Conservation (phyloP, 176 grass and related monocot species). For the Calamus simplicifolius region DNA sequence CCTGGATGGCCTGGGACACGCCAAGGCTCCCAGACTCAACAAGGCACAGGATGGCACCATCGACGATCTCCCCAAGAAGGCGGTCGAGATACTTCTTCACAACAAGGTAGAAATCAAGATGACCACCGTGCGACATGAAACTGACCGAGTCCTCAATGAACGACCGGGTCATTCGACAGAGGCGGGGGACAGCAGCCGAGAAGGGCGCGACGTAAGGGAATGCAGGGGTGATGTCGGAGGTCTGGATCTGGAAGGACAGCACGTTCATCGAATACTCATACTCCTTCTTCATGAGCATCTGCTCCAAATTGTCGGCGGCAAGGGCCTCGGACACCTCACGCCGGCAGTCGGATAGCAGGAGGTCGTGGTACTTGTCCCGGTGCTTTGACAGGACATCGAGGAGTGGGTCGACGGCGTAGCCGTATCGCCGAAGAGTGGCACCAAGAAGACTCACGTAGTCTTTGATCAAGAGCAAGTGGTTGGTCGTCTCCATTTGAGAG, state of each 20-base stretch:
- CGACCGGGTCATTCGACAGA: constrained; percentile 91
- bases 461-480: constrained; percentile 89
- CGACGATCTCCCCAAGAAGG: constrained; percentile 64
- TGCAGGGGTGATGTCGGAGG: constrained; percentile 80
- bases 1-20: constrained; percentile 91
- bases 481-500: constrained; percentile 93
- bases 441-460: constrained; percentile 78
- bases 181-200: constrained; percentile 75
- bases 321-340: constrained; percentile 85
- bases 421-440: constrained; percentile 74
- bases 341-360: constrained; percentile 84
- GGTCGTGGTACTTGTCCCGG: constrained; percentile 93
- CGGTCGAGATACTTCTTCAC: constrained; percentile 93
- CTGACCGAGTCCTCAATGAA: constrained; percentile 96
- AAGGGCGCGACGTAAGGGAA: constrained; percentile 94
- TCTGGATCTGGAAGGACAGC: constrained; percentile 93
- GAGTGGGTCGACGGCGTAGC: constrained; percentile 84
- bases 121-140: constrained; percentile 93
- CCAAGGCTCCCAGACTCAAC: constrained; percentile 63
- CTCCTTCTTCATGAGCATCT: constrained; percentile 99
- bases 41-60: constrained; percentile 58
- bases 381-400: constrained; percentile 84
- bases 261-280: constrained; percentile 99
- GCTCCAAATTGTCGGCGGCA: constrained; percentile 83
- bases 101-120: constrained; percentile 64